A percentile compares a stretch with the other conserved stretches of the same genome.
Evolutionary conservation across 768 basidiomycete genomes (phyloP).

Genomic region (Xerocomus brunneocitrinus): DNA sequence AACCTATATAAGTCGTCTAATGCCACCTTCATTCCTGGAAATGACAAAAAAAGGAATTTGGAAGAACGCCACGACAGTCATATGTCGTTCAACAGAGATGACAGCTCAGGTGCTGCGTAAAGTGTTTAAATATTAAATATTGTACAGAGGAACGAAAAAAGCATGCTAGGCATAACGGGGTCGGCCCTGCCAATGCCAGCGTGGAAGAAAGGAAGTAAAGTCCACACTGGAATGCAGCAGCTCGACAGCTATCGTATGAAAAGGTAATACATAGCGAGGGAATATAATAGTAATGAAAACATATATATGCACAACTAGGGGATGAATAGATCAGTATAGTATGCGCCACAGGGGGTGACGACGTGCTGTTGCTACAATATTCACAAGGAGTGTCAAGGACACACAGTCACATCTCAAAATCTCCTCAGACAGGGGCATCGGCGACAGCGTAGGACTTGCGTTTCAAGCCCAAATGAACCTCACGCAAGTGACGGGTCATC

Average conservation of each 20-base stretch:
- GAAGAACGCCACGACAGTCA: background rate
- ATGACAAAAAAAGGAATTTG: background rate
- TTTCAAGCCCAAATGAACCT: constrained; percentile 13
- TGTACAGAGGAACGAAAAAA: too few species aligned
- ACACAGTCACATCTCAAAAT: background rate
- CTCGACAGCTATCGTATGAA: constrained; percentile 6
- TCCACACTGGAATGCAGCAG: background rate
- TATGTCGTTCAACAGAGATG: too few species aligned
- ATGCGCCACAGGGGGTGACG: background rate
- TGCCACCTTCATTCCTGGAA: background rate
- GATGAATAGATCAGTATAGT: background rate
- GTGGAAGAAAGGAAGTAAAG: background rate
- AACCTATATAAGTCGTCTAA: background rate
- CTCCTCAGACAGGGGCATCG: background rate
- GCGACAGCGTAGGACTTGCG: constrained; percentile 1
- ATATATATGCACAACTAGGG: background rate
- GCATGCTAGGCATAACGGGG: background rate
- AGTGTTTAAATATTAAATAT: background rate
- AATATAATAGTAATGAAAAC: background rate
- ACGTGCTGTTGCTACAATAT: background rate
- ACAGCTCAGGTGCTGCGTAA: background rate
- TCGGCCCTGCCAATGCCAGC: background rate
- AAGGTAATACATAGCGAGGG: background rate
- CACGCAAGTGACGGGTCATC: constrained; percentile 11
- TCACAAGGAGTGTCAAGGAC: background rate